Evolutionary conservation across 345 rosid species (phyloP).

Genomic region (Hibiscus syriacus): DNA sequence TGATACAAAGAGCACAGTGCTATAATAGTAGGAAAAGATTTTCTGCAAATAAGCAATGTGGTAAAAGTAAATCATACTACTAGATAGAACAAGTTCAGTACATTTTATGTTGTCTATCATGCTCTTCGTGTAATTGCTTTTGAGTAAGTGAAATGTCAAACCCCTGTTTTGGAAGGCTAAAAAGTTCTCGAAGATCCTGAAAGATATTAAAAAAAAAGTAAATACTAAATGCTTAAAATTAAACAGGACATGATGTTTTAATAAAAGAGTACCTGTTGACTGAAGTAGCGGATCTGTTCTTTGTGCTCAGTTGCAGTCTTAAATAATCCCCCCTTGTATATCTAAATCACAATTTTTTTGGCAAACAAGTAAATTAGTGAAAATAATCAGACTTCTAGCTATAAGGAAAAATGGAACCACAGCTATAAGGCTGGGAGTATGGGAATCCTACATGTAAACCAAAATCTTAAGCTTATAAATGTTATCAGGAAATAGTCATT

Average conservation of each 20-base stretch:
- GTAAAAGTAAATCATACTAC: not conserved
- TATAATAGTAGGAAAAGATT: not conserved
- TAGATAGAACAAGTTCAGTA: conserved; percentile 20
- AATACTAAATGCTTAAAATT: not conserved
- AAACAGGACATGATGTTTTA: conserved; percentile 5
- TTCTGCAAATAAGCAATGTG: not conserved
- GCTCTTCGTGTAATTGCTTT: conserved; percentile 85
- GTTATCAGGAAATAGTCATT: not conserved
- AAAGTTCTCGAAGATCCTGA: conserved; percentile 89
- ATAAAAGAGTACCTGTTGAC: conserved; percentile 60
- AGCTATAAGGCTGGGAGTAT: not conserved
- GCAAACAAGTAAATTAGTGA: not conserved
- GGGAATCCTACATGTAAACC: not conserved
- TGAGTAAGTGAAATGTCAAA: conserved; percentile 85
- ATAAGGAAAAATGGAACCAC: too few relatives aligned
- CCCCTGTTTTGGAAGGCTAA: conserved; percentile 82
- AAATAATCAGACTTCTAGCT: not conserved
- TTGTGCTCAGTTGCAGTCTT: conserved; percentile 95
- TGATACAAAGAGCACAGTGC: not conserved
- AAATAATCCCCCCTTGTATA: conserved; percentile 94
- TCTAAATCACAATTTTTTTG: conserved; percentile 28
- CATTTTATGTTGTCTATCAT: conserved; percentile 68
- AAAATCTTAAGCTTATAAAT: not conserved
- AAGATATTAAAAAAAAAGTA: not conserved
- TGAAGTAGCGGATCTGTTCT: conserved; percentile 92